Evolutionary conservation across 2,329 filamentous ascomycete genomes (phyloP).

Genomic region (Trichoderma harzianum): DNA sequence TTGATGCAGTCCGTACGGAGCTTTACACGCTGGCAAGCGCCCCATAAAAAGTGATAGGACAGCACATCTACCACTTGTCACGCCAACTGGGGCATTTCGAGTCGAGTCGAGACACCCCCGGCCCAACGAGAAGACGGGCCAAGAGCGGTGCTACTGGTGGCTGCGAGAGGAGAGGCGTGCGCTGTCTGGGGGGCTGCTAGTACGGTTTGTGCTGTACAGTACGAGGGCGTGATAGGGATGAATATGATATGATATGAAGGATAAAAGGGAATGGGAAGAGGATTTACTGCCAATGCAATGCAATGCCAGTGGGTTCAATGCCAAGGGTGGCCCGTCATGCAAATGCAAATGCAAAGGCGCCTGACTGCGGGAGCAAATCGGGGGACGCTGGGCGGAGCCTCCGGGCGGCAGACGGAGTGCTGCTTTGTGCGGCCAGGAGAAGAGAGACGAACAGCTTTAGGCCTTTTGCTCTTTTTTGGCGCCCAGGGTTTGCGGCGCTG

Average conservation of each 20-base stretch:
- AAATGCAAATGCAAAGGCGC: conserved; percentile 14
- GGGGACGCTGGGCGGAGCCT: conserved; percentile 6
- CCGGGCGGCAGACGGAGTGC: conserved; percentile 6
- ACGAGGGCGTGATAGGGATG: neutral
- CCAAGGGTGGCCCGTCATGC: neutral
- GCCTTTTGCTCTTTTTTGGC: neutral
- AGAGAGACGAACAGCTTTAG: neutral
- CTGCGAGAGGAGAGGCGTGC: neutral
- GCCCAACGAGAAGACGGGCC: neutral
- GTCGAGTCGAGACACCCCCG: neutral
- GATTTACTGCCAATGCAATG: too few relatives aligned
- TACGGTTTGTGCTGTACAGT: neutral
- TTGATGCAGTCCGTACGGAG: neutral
- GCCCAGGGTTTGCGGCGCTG: neutral
- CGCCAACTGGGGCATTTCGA: conserved; percentile 4
- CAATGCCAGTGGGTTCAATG: neutral
- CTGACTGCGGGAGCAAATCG: conserved; percentile 19
- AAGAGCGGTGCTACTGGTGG: neutral
- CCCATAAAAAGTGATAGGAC: conserved; percentile 23
- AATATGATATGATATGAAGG: neutral
- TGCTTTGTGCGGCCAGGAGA: neutral
- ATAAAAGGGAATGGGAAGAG: neutral
- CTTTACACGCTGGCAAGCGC: conserved; percentile 8
- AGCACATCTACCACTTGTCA: conserved; percentile 20
- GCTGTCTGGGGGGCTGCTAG: neutral